Base-by-base conservation (phyloP, 192 early-diverging fungal species). In the Coemansia interrupta region DNA sequence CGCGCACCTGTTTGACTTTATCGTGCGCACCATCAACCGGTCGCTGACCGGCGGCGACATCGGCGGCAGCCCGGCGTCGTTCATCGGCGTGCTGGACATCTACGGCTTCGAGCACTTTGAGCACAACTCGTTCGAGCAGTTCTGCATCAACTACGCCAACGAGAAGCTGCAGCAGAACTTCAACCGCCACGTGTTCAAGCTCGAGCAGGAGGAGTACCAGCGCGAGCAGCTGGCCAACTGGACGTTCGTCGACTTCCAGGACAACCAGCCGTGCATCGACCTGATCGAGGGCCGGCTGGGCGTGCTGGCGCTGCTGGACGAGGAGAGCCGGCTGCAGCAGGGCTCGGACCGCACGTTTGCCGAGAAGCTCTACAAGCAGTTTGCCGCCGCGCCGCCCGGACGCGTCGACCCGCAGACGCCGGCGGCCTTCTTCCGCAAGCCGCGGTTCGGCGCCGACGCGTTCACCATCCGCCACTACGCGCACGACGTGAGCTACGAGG, bases 91-190 rank as follows among this genome's bases (percentile, higher is more conserved):
- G 1, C 82, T 99, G 54, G 96, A 99, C 85, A 99, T 99, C 63
- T 99, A 97, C 66, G 96, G 92, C 43, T 99, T 99, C 71, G 96
- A 99, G 73, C 94, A 97, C 67, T 99, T 99, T 73, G 90, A 93
- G 79, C 96, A 94, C 81, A 99, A 99, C 82, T 97, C 94, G 19
- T 99, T 99, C 61, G 96, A 99, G 81, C 96, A 99, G 83, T 97
- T 97, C 75, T 99, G 96, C 84, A 96, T 99, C 62, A 91, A 92
- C 67, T 92, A 90, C 64, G 89, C 94, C 61, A 96, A 96, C 76
- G 97, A 99, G 74, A 99, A 99, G 77, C 80, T 99, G 54, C 97
- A 99, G 76, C 95, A 97, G 80, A 90, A 97, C 75, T 99, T 99
- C 73, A 99, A 95, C 80, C 88, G 89, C 53, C 97, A 97, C 70